These are phyloP conservation scores for Austroboletus festivus DNA, from an alignment of 768 basidiomycete genomes.

Conservation along the genomic window DNA sequence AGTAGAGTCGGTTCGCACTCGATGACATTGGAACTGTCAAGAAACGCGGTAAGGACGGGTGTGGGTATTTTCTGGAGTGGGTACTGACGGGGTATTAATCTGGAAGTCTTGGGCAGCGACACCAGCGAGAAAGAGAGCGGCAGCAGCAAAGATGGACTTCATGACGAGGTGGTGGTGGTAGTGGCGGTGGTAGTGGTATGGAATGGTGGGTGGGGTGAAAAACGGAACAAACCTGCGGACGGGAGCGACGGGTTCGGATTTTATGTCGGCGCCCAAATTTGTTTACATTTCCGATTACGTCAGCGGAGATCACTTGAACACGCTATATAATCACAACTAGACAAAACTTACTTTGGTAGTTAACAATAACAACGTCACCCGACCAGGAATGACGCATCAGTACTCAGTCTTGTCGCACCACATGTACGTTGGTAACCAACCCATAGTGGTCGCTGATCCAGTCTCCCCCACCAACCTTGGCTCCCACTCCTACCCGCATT, in stretches of 20 bases:
- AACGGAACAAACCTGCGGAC: constrained; percentile 7
- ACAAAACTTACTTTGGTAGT: background rate
- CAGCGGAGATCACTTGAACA: background rate
- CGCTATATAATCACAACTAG: constrained; percentile 14
- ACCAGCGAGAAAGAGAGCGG: constrained; percentile 39
- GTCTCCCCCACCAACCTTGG: constrained; percentile 38
- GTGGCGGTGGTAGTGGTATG: too few species aligned
- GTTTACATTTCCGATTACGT: constrained; percentile 7
- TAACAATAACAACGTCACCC: background rate
- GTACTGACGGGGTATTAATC: constrained; percentile 72
- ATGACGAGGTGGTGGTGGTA: constrained; percentile 36
- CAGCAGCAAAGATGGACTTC: constrained; percentile 41
- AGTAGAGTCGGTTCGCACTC: constrained; percentile 59
- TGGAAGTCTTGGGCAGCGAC: constrained; percentile 50
- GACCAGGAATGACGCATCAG: background rate
- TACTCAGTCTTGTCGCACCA: constrained; percentile 21
- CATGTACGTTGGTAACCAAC: constrained; percentile 40
- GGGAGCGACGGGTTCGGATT: constrained; percentile 15
- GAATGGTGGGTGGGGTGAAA: constrained; percentile 7
- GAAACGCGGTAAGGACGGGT: constrained; percentile 2
- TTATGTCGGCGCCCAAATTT: constrained; percentile 35
- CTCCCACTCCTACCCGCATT: constrained; percentile 52
- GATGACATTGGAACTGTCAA: constrained; percentile 42
- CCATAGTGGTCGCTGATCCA: constrained; percentile 75
- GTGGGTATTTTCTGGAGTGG: background rate